Percentiles rank a stretch among this genome's conserved stretches.
Conservation (phyloP, 352 stramenopile genomes). For the Phytophthora quininea region DNA sequence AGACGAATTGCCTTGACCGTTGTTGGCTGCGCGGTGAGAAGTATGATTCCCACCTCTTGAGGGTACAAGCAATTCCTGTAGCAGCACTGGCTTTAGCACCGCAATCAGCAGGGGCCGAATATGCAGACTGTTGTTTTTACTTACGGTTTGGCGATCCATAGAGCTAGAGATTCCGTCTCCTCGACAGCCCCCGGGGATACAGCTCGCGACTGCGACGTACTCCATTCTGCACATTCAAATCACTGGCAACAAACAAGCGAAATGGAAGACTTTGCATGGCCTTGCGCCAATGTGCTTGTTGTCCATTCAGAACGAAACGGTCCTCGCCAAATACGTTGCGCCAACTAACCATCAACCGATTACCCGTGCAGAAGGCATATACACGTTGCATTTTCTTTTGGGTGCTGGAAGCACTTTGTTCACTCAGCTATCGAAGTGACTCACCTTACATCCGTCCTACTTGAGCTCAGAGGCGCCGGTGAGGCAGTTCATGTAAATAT, state of each 20-base stretch:
- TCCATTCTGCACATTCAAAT: conserved; percentile 26
- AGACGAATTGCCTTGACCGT: conserved; percentile 21
- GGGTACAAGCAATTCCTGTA: conserved; percentile 19
- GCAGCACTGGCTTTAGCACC: not conserved
- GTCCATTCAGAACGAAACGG: conserved; percentile 2
- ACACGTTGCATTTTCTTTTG: conserved; percentile 22
- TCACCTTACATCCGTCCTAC: conserved; percentile 33
- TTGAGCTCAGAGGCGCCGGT: conserved; percentile 77
- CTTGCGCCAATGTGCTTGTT: not conserved
- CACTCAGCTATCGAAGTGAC: not conserved
- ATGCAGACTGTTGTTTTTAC: not conserved
- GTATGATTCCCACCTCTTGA: conserved; percentile 37
- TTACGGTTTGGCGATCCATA: conserved; percentile 34
- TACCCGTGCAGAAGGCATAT: not conserved
- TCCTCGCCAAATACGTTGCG: conserved; percentile 2
- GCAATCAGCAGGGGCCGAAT: too few species aligned
- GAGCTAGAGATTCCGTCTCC: conserved; percentile 6
- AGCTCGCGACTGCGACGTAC: conserved; percentile 4
- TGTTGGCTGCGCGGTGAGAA: conserved; percentile 24
- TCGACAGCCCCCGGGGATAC: conserved; percentile 22
- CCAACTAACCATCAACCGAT: not conserved
- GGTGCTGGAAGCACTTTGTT: conserved; percentile 8
- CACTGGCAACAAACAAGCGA: conserved; percentile 26
- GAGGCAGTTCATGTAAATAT: conserved; percentile 90
- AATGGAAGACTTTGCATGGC: conserved; percentile 33